These are phyloP conservation scores for Pyracantha coccinea DNA, from an alignment of 331 rosid species.

Conservation along the genomic window DNA sequence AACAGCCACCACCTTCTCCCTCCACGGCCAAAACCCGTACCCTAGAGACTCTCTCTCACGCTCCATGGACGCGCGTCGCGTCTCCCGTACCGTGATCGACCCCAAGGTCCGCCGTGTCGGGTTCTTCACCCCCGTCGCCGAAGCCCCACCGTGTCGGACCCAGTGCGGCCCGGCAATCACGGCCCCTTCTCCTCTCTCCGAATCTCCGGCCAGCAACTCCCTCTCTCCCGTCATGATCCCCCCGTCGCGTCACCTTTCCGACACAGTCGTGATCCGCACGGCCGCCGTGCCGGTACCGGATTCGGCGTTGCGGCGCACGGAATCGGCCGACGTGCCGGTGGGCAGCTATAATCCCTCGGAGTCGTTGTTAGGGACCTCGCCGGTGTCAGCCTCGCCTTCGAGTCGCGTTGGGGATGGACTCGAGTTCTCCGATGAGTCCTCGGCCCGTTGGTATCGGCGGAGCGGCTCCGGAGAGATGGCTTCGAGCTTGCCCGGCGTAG, in stretches of 20 bases:
- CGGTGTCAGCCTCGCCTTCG: constrained; percentile 26
- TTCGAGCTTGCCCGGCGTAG: constrained; percentile 20
- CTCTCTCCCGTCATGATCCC: constrained; percentile 53
- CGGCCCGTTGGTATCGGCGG: constrained; percentile 11
- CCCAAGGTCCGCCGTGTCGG: constrained; percentile 82
- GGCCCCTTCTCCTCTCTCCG: constrained; percentile 16
- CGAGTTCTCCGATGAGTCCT: constrained; percentile 36
- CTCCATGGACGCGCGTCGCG: constrained; percentile 59
- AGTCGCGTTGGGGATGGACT: constrained; percentile 27
- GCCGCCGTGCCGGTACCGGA: constrained; percentile 66
- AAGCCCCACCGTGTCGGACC: constrained; percentile 16
- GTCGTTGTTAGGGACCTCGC: constrained; percentile 35
- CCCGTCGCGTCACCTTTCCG: constrained; percentile 53
- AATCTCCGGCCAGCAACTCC: constrained; percentile 32
- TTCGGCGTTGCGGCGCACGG: constrained; percentile 25
- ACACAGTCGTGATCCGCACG: constrained; percentile 32
- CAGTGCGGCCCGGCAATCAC: constrained; percentile 16
- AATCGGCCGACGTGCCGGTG: constrained; percentile 30
- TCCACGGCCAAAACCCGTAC: background rate
- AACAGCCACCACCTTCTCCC: background rate
- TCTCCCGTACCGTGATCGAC: constrained; percentile 42
- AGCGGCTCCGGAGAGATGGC: constrained; percentile 21
- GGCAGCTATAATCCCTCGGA: constrained; percentile 62
- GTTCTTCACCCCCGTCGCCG: constrained; percentile 39
- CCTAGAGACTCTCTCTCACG: constrained; percentile 7